These are phyloP conservation scores for Stellera chamaejasme DNA, from an alignment of 345 rosid genomes.

Conservation along the genomic window DNA sequence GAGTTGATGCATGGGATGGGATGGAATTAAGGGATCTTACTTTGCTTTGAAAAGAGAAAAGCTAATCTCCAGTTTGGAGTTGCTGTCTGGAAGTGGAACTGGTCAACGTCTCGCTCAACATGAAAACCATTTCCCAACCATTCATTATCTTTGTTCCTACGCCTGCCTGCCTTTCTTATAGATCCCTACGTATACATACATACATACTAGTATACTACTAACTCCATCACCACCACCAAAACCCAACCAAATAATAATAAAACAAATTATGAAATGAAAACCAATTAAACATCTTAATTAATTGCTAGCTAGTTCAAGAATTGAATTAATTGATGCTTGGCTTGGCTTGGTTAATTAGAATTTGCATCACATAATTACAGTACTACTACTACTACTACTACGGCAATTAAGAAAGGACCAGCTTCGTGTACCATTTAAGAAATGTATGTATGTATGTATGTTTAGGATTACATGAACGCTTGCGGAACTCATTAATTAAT, in stretches of 20 bases:
- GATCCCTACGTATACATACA: too few species aligned
- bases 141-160: constrained; percentile 14
- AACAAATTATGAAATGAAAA: too few species aligned
- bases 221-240: too few species aligned
- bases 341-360: background rate
- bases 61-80: constrained; percentile 11
- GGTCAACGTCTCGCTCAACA: constrained; percentile 14
- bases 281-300: background rate
- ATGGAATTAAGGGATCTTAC: constrained; percentile 12
- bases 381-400: too few species aligned
- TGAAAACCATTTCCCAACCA: constrained; percentile 43
- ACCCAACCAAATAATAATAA: too few species aligned
- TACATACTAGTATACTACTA: too few species aligned
- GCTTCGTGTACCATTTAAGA: constrained; percentile 32
- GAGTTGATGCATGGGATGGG: background rate
- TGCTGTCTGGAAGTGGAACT: background rate
- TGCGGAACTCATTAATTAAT: constrained; percentile 23
- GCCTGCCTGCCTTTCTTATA: background rate
- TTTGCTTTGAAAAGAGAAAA: constrained; percentile 21
- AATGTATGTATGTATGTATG: constrained; percentile 1
- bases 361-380: background rate
- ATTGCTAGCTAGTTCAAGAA: constrained; percentile 1
- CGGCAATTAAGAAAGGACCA: constrained; percentile 10
- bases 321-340: background rate
- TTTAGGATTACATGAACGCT: background rate